Evolutionary conservation across 1,284 basidiomycete genomes (phyloP).

Genomic region (Moniliophthora roreri): DNA sequence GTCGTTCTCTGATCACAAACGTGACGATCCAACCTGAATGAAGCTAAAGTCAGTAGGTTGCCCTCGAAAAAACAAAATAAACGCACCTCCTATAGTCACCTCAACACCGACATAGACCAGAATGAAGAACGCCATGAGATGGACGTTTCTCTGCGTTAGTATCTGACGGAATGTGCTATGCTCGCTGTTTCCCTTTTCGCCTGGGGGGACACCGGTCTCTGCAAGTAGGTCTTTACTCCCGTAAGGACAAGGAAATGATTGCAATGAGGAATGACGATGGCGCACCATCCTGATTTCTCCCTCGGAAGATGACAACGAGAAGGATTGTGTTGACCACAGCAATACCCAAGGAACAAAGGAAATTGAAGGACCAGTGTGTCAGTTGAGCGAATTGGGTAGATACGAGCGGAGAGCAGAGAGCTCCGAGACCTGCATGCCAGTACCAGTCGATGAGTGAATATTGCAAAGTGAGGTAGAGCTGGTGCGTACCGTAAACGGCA

Average conservation of each 20-base stretch:
- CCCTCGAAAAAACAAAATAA: not conserved
- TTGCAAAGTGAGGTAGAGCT: too few species aligned
- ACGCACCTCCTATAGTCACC: conserved; percentile 40
- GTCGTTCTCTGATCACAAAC: conserved; percentile 31
- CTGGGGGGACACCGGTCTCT: conserved; percentile 13
- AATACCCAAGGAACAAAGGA: conserved; percentile 49
- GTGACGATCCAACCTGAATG: conserved; percentile 37
- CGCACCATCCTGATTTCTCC: conserved; percentile 46
- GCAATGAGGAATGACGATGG: not conserved
- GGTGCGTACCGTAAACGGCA: conserved; percentile 45
- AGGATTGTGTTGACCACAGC: conserved; percentile 37
- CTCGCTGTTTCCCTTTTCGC: conserved; percentile 7
- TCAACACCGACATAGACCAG: conserved; percentile 46
- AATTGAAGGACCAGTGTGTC: conserved; percentile 48
- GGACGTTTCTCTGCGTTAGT: conserved; percentile 36
- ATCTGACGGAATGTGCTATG: conserved; percentile 40
- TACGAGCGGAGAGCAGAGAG: conserved; percentile 44
- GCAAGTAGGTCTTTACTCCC: conserved; percentile 9
- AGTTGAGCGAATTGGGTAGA: conserved; percentile 45
- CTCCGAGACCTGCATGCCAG: conserved; percentile 29
- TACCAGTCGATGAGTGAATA: too few species aligned
- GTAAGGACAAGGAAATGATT: not conserved
- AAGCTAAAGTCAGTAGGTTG: conserved; percentile 14
- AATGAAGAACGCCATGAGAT: conserved; percentile 41
- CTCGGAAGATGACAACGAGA: conserved; percentile 43